A percentile compares a stretch with the other conserved stretches of the same genome.
phyloP scores from a whole-genome alignment of 179 eudicot genomes.

The Silene coronaria region DNA sequence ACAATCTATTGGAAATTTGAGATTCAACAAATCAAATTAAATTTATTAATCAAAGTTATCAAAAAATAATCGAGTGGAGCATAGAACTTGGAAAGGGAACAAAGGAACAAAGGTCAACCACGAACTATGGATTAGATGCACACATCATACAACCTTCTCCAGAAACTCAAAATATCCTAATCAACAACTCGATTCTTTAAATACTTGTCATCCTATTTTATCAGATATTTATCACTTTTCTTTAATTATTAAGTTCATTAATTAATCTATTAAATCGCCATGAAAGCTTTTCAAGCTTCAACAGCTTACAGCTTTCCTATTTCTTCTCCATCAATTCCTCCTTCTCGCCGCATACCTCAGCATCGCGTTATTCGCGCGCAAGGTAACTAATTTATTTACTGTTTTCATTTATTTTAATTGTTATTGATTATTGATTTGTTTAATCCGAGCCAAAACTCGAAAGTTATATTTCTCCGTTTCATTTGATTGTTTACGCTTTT shows the following conservation, averaged over 20 bases:
- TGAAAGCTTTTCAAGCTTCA: conserved; percentile 73
- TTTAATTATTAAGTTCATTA: not conserved
- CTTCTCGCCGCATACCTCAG: conserved; percentile 22
- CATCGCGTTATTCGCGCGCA: conserved; percentile 38
- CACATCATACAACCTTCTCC: no score
- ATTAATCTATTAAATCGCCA: conserved; percentile 23
- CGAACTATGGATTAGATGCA: not conserved
- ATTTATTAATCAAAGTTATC: no score
- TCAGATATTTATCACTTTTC: no score
- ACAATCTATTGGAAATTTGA: no score
- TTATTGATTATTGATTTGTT: not conserved
- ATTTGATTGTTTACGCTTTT: no score
- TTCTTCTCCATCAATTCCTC: conserved; percentile 31
- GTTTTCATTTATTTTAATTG: not conserved
- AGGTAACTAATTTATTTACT: conserved; percentile 30
- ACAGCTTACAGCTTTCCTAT: conserved; percentile 57
- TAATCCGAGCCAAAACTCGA: no score
- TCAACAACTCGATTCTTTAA: no score
- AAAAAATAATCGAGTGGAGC: conserved; percentile 2
- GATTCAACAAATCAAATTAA: no score
- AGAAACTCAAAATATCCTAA: no score
- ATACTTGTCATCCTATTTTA: no score
- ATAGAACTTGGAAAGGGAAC: not conserved
- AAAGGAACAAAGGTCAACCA: conserved; percentile 6
- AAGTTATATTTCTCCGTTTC: no score